Evolutionary conservation across 2,329 filamentous ascomycete genomes (phyloP), one percentile per base, ranked within the genome.

Genomic region (Gyromitra esculenta): DNA sequence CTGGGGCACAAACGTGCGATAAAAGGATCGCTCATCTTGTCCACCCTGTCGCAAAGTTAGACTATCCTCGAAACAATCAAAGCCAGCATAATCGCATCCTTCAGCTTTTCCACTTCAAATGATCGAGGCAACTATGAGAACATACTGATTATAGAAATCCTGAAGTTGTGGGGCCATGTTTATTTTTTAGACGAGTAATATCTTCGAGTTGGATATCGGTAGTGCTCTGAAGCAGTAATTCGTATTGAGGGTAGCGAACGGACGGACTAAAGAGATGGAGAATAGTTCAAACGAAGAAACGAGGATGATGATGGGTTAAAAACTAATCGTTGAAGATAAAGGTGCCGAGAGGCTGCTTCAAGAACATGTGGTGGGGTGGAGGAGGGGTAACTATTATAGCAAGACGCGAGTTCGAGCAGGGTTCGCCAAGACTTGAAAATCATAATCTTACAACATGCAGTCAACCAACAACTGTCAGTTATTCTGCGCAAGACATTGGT

Each of bases 161-260:
- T 97, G 93, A 81, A 99, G 90, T 84, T 96, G 89, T 77, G 94
- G 93, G 73, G 93, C 93, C 92, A 97, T 97, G 84, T 89, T 92
- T 85, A 79, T 75, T 78, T 81, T 70, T 85, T 59, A 41, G 43
- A 75, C 11, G 63, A 72, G 88, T 81, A 88, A 86, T 87, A 91
- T 89, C 81, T 90, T 88, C 11, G 39, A 76, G 39, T 74, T 15
- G 64, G 57, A 60, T 70, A 48, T 60, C 52, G 50, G 37, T 2
- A 63, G 2, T 48, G 54, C 21, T 54, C 7, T 41, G 35, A 3
- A 52, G 45, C 15, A 64, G 50, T 37, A 64, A 21, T 60, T 65
- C 56, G 52, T 63, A 13, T 25, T 39, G 48, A 65, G 31, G 11
- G 64, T 52, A 52, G 39, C 35, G 25, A 52, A 45, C 5, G 70